Evolutionary conservation across 73 alveolate species (phyloP).

Genomic region (Breviolum minutum): DNA sequence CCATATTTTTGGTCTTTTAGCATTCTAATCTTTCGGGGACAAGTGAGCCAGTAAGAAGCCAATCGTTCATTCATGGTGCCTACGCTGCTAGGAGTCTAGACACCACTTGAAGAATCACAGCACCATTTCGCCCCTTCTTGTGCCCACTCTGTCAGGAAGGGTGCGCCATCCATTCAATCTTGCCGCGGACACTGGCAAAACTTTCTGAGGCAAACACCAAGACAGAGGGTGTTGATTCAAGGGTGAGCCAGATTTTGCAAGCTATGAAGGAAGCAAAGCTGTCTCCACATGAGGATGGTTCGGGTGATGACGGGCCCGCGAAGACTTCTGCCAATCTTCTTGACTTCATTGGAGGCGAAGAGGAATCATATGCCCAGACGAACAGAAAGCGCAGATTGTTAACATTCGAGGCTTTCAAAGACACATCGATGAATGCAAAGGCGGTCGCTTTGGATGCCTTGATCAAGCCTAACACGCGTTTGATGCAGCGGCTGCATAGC

Average conservation of each 20-base stretch:
- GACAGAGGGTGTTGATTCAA: background rate
- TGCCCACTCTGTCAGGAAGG: slow-evolving; percentile 9
- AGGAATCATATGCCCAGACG: background rate
- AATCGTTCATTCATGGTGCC: too few species aligned
- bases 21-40: too few species aligned
- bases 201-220: background rate
- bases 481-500: background rate
- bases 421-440: background rate
- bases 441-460: background rate
- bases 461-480: background rate
- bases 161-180: background rate
- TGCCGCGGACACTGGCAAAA: background rate
- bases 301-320: background rate
- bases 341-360: background rate
- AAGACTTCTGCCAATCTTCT: background rate
- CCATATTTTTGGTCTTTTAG: too few species aligned
- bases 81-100: too few species aligned
- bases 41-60: too few species aligned
- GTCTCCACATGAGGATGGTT: background rate
- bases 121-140: too few species aligned
- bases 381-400: background rate
- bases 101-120: too few species aligned
- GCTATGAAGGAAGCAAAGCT: background rate
- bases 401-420: background rate
- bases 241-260: background rate